A percentile compares a stretch with the other conserved stretches of the same genome.
phyloP scores from a whole-genome alignment of 1,284 basidiomycete species.

The Melampsora americana region DNA sequence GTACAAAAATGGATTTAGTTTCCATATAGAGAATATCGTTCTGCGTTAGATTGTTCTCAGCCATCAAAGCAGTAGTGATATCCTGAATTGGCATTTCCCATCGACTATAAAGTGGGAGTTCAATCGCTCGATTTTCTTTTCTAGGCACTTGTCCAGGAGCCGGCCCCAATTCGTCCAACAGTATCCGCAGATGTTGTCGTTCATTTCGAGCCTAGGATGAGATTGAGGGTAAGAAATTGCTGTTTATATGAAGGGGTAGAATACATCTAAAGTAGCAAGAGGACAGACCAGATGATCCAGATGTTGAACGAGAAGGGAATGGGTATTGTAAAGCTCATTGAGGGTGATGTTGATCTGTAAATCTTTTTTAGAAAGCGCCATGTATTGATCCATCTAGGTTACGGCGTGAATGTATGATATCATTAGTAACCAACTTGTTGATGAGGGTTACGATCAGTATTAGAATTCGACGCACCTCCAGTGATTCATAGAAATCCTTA shows the following conservation, averaged over 20 bases:
- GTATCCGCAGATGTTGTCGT: constrained; percentile 91
- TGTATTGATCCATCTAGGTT: constrained; percentile 93
- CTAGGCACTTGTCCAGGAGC: constrained; percentile 91
- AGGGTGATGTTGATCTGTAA: constrained; percentile 97
- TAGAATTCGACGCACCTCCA: constrained; percentile 67
- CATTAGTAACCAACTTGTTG: neutral
- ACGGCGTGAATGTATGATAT: neutral
- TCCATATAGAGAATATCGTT: constrained; percentile 99
- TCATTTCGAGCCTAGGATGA: constrained; percentile 80
- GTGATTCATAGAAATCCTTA: constrained; percentile 96
- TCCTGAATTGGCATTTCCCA: constrained; percentile 99
- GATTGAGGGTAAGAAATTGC: neutral
- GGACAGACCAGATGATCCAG: constrained; percentile 76
- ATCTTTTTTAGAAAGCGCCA: constrained; percentile 99
- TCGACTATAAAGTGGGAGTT: constrained; percentile 86
- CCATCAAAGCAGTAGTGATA: constrained; percentile 89
- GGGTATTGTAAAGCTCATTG: constrained; percentile 98
- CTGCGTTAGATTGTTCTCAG: constrained; percentile 85
- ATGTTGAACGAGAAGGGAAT: constrained; percentile 88
- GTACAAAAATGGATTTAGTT: constrained; percentile 98
- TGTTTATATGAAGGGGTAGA: constrained; percentile 5
- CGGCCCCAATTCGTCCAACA: constrained; percentile 89
- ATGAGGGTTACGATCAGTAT: neutral
- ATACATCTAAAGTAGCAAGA: constrained; percentile 20
- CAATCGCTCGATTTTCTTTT: constrained; percentile 92